Evolutionary conservation across 441 rosid genomes (phyloP).

Genomic region (Croton laevigatus): DNA sequence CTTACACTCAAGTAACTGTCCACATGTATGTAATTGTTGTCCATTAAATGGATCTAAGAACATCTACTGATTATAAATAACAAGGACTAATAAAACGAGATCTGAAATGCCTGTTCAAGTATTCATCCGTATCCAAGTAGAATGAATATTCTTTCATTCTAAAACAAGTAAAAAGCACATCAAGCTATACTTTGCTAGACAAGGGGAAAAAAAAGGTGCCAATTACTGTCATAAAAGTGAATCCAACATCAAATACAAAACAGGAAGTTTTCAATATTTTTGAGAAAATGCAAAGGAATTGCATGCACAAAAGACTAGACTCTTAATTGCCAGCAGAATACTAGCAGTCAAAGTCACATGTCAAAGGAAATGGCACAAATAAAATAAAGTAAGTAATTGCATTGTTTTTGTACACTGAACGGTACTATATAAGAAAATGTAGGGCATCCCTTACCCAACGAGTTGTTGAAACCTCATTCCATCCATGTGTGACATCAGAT

Average conservation of each 20-base stretch:
- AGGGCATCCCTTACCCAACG: slow-evolving; percentile 59
- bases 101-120: background rate
- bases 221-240: background rate
- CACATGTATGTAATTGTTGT: no score
- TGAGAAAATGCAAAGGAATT: background rate
- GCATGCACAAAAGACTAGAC: background rate
- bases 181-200: background rate
- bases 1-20: background rate
- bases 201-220: no score
- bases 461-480: slow-evolving; percentile 81
- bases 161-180: background rate
- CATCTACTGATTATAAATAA: background rate
- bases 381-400: background rate
- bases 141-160: background rate
- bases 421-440: background rate
- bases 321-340: background rate
- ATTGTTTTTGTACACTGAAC: background rate
- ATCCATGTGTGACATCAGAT: slow-evolving; percentile 87
- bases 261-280: background rate
- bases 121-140: background rate
- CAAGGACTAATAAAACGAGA: background rate
- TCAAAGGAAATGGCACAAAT: background rate
- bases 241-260: background rate
- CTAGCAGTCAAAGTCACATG: background rate
- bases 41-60: background rate